Evolutionary conservation across 2,329 filamentous ascomycete species (phyloP).

Genomic region (Pseudocercospora vitis): DNA sequence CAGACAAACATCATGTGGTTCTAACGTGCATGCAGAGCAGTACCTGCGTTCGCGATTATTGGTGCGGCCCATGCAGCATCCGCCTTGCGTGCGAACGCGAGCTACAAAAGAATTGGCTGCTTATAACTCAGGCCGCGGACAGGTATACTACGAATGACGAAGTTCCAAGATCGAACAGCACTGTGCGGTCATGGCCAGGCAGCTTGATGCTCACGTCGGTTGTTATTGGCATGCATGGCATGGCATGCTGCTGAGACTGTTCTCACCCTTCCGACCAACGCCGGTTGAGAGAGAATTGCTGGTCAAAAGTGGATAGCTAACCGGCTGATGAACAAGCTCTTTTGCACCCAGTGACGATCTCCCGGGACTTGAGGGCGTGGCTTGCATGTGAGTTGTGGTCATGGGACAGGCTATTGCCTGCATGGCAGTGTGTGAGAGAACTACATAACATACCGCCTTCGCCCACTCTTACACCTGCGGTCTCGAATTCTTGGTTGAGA

Average conservation of each 20-base stretch:
- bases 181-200: too few species aligned
- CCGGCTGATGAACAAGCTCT: too few species aligned
- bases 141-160: too few species aligned
- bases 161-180: slow-evolving; percentile 4
- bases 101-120: background rate
- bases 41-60: background rate
- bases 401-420: background rate
- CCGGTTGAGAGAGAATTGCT: background rate
- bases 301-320: slow-evolving; percentile 1
- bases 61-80: background rate
- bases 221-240: background rate
- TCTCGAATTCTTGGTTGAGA: background rate
- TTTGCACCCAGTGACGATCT: slow-evolving; percentile 7
- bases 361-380: slow-evolving; percentile 8
- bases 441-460: background rate
- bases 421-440: slow-evolving; percentile 1
- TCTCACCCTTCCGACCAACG: background rate
- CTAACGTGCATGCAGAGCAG: background rate
- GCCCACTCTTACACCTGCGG: background rate
- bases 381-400: slow-evolving; percentile 11
- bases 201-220: background rate
- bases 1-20: background rate
- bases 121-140: too few species aligned
- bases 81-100: background rate
- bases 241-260: slow-evolving; percentile 1